Conservation (phyloP, 2,329 filamentous ascomycete species). For the Arthrobotrys iridis region DNA sequence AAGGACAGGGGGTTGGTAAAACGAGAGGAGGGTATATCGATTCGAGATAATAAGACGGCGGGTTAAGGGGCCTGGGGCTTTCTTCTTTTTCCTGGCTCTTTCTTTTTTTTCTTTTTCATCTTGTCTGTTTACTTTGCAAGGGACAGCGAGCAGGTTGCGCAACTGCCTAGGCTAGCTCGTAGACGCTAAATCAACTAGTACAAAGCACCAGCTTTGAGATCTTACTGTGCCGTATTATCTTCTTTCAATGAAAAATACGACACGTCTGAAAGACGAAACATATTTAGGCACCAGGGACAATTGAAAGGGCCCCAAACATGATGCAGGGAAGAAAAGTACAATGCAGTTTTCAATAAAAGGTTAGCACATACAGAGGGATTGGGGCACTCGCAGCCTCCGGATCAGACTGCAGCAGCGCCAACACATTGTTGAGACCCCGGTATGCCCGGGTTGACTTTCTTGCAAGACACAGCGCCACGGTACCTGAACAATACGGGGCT, state of each 20-base stretch:
- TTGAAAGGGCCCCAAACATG: not conserved
- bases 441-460: constrained; percentile 91
- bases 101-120: not conserved
- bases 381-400: constrained; percentile 83
- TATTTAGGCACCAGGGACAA: constrained; percentile 22
- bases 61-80: constrained; percentile 2
- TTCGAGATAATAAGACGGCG: constrained; percentile 12
- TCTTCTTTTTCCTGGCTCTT: not conserved
- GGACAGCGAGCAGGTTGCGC: constrained; percentile 17
- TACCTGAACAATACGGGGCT: constrained; percentile 28
- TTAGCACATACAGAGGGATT: constrained; percentile 70
- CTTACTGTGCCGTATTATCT: constrained; percentile 30
- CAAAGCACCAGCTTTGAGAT: not conserved
- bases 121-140: constrained; percentile 13
- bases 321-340: not conserved
- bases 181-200: constrained; percentile 25
- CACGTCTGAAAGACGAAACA: constrained; percentile 16
- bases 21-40: constrained; percentile 3
- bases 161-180: constrained; percentile 47
- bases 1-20: not conserved
- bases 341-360: not conserved
- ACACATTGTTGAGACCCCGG: constrained; percentile 80
- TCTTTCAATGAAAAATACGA: constrained; percentile 5
- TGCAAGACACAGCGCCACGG: constrained; percentile 78
- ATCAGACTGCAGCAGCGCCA: constrained; percentile 76